These are phyloP conservation scores for Aureobasidium mangrovei DNA, from an alignment of 2,329 filamentous ascomycete genomes.

Conservation along the genomic window DNA sequence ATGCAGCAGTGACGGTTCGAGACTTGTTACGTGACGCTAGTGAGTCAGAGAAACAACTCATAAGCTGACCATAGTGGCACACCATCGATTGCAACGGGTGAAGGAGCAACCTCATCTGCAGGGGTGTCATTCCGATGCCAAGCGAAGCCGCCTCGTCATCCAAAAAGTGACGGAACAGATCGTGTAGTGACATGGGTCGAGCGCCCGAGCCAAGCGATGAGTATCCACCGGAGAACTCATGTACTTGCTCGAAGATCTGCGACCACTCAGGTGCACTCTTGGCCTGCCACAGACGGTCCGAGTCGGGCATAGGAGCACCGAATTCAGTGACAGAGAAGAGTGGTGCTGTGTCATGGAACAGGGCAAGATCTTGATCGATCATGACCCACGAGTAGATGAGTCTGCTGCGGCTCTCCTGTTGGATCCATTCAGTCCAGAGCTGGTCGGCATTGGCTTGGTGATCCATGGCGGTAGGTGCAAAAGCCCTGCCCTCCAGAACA, in stretches of 20 bases:
- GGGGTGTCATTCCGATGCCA: constrained; percentile 45
- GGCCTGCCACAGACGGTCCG: constrained; percentile 56
- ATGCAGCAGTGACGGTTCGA: constrained; percentile 48
- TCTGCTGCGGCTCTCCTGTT: constrained; percentile 56
- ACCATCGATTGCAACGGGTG: constrained; percentile 60
- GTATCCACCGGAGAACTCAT: constrained; percentile 46
- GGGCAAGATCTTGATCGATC: constrained; percentile 61
- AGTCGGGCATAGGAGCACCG: constrained; percentile 53
- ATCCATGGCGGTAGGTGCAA: constrained; percentile 39
- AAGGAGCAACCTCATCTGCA: constrained; percentile 56
- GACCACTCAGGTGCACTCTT: constrained; percentile 52
- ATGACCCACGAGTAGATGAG: constrained; percentile 69
- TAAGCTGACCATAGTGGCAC: constrained; percentile 55
- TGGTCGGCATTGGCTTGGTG: constrained; percentile 40
- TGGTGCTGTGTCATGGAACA: constrained; percentile 56
- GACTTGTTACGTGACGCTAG: constrained; percentile 38
- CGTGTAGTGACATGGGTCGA: constrained; percentile 50
- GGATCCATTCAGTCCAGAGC: constrained; percentile 57
- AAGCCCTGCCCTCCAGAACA: constrained; percentile 44
- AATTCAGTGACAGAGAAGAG: constrained; percentile 59
- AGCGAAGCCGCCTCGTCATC: constrained; percentile 51
- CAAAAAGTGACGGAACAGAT: constrained; percentile 60
- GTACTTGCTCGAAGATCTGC: constrained; percentile 49
- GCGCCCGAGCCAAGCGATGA: constrained; percentile 46
- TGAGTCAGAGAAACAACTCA: constrained; percentile 55